Evolutionary conservation across 495 filamentous ascomycete species (phyloP), one percentile per base, ranked within the genome.

Genomic region (Penicillium manginii): DNA sequence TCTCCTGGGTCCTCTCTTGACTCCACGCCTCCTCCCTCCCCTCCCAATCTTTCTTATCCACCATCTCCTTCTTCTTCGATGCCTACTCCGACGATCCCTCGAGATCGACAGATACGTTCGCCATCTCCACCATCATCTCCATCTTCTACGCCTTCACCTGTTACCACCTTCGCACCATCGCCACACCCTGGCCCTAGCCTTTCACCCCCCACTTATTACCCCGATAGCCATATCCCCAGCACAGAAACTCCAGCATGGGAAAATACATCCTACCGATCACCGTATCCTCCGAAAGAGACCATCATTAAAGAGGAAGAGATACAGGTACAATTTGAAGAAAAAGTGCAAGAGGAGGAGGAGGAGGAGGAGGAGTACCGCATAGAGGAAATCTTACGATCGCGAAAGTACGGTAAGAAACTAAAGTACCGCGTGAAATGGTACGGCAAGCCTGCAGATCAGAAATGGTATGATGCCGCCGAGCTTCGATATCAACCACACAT

Each of bases 321-420:
- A n/a, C 11, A 39, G 2, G 1, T n/a, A 39, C 12, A 2, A 14
- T 9, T 14, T 3, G 14, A 19, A 2, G 12, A 6, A 9, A 8
- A 47, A 47, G 22, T 26, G 21, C 19, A 47, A 12, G 42, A 46
- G 21, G 45, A 47, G 40, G 40, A 47, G 10, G 43, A 47, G 21
- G 19, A 42, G n/a, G 39, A 42, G 1, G 40, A 43, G 5, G 17
- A 43, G 19, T 17, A 43, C n/a, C 40, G 40, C 1, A 43, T 47
- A 19, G 45, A 47, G 26, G 22, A 7, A 26, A 26, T 47, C 14
- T 21, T 47, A 0, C 10, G 45, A 22, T 47, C 45, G 0, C 45
- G 45, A 2, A 9, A 23, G 10, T 47, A 47, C 10, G 45, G 45
- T 7, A 47, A 47, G 22, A 47, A 47, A 26, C 45, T 47, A 9